Evolutionary conservation across 371 early-diverging fungal species (phyloP).

Genomic region (Saksenaea oblongispora): DNA sequence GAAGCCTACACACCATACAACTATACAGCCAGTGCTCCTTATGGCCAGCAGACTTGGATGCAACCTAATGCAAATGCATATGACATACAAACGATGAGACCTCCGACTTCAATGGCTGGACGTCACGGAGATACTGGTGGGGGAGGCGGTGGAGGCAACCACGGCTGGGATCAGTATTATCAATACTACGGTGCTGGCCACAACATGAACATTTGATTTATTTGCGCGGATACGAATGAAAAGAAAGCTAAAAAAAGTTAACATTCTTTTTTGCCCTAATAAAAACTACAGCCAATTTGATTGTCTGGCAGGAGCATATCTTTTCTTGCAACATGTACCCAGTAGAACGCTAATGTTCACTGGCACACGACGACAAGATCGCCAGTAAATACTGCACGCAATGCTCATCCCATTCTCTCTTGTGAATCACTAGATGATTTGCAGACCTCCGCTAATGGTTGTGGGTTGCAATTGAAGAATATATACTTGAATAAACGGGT

Average conservation of each 20-base stretch:
- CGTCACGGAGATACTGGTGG: slow-evolving; percentile 2
- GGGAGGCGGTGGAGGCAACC: slow-evolving; percentile 13
- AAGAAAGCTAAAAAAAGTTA: neutral
- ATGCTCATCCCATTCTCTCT: too few relatives aligned
- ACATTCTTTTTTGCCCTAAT: neutral
- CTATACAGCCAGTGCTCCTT: slow-evolving; percentile 6
- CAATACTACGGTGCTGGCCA: slow-evolving; percentile 31
- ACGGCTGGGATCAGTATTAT: slow-evolving; percentile 24
- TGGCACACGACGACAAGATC: too few relatives aligned
- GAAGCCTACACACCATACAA: slow-evolving; percentile 20
- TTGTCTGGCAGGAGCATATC: neutral
- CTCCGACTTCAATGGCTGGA: slow-evolving; percentile 12
- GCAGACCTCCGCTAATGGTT: too few relatives aligned
- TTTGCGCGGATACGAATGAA: neutral
- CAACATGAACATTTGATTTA: slow-evolving; percentile 12
- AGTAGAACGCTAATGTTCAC: too few relatives aligned
- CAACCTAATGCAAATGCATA: slow-evolving; percentile 12
- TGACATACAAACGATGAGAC: slow-evolving; percentile 20
- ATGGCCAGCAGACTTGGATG: slow-evolving; percentile 17
- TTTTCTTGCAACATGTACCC: neutral
- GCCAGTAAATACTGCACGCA: too few relatives aligned
- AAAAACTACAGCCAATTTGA: slow-evolving; percentile 1
- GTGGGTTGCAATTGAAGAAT: too few relatives aligned
- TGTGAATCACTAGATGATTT: too few relatives aligned
- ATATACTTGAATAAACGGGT: too few relatives aligned